These are phyloP conservation scores for Funneliformis geosporum DNA, from an alignment of 192 early-diverging fungal species.

Conservation along the genomic window DNA sequence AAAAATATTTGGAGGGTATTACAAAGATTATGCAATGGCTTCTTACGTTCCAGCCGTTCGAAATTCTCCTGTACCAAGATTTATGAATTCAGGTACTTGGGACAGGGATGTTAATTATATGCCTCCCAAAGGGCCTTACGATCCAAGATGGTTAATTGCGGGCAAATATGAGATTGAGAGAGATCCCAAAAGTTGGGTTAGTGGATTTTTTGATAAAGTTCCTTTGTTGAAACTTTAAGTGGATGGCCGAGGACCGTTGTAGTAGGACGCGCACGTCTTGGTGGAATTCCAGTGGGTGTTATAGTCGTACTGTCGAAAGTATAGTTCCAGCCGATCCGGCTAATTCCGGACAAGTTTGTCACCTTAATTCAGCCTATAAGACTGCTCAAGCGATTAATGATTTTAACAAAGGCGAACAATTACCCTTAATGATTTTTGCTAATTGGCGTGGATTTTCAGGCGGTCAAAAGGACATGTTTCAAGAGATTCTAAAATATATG, in stretches of 20 bases:
- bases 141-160: slow-evolving; percentile 88
- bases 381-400: slow-evolving; percentile 99
- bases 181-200: slow-evolving; percentile 61
- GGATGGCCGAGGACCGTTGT: slow-evolving; percentile 96
- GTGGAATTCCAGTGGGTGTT: slow-evolving; percentile 96
- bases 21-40: slow-evolving; percentile 91
- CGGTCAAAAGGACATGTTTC: slow-evolving; percentile 98
- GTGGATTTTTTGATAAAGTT: slow-evolving; percentile 96
- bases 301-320: slow-evolving; percentile 89
- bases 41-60: too few species aligned
- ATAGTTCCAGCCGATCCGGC: slow-evolving; percentile 94
- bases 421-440: slow-evolving; percentile 98
- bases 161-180: slow-evolving; percentile 70
- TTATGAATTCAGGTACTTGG: too few species aligned
- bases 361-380: slow-evolving; percentile 97
- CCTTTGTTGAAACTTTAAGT: slow-evolving; percentile 92
- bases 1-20: slow-evolving; percentile 94
- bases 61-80: too few species aligned
- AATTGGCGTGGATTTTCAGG: slow-evolving; percentile 99
- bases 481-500: slow-evolving; percentile 98
- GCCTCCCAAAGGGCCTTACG: too few species aligned
- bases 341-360: slow-evolving; percentile 96
- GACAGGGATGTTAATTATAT: too few species aligned
- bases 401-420: slow-evolving; percentile 97
- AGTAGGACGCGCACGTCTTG: slow-evolving; percentile 90